phyloP scores from a whole-genome alignment of 1,139 yeast genomes.

The Sugiyamaella castrensis region DNA sequence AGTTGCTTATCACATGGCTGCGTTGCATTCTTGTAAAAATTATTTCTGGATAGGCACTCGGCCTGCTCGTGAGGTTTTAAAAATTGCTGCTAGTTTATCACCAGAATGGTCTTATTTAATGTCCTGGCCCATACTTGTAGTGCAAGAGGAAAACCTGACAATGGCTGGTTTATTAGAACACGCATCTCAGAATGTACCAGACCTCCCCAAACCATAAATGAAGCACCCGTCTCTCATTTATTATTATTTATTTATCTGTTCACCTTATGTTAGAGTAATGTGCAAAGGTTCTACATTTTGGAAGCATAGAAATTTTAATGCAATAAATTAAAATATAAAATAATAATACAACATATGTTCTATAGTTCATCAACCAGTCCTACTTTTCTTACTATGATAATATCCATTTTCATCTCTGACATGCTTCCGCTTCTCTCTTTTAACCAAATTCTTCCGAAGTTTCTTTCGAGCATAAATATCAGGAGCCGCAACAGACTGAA shows the following conservation, averaged over 20 bases:
- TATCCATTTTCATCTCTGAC: conserved; percentile 75
- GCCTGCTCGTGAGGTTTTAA: conserved; percentile 18
- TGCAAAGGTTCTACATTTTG: too few species aligned
- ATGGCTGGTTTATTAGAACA: conserved; percentile 9
- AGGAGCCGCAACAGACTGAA: conserved; percentile 75
- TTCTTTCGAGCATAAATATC: conserved; percentile 75
- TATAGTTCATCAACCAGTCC: background rate
- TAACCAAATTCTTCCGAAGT: conserved; percentile 68
- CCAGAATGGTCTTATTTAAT: conserved; percentile 20
- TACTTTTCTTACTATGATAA: conserved; percentile 58
- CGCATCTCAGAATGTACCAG: conserved; percentile 3
- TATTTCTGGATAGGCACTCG: conserved; percentile 26
- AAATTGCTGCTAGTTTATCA: conserved; percentile 16
- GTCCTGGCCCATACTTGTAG: conserved; percentile 19
- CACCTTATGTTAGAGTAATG: too few species aligned
- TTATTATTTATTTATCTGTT: too few species aligned
- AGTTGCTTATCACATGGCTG: conserved; percentile 22
- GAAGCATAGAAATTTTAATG: background rate
- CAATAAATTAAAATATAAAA: background rate
- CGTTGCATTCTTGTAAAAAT: conserved; percentile 17
- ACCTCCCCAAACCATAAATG: background rate
- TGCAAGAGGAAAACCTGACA: background rate
- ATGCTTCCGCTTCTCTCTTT: conserved; percentile 66
- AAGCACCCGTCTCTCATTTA: too few species aligned
- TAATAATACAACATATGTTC: background rate